Evolutionary conservation across 176 grass and related monocot species (phyloP).

Genomic region (Poa annua): DNA sequence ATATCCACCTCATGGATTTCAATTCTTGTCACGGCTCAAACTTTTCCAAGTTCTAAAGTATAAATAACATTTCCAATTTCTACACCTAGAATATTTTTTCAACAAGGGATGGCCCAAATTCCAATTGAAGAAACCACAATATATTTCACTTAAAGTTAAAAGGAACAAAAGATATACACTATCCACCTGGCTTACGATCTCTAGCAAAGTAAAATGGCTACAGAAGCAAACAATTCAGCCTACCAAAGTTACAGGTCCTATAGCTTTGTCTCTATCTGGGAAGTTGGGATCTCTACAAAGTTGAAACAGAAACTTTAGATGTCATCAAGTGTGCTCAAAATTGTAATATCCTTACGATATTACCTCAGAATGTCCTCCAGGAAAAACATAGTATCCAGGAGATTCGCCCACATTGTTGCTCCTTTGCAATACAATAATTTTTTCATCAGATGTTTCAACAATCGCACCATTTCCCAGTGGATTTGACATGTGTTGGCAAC

Average conservation of each 20-base stretch:
- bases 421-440: constrained; percentile 87
- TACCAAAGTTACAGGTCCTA: background rate
- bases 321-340: background rate
- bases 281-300: background rate
- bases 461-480: constrained; percentile 91
- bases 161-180: background rate
- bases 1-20: background rate
- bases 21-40: constrained; percentile 15
- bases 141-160: background rate
- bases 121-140: background rate
- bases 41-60: background rate
- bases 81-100: background rate
- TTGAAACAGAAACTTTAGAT: background rate
- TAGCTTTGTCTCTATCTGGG: constrained; percentile 1
- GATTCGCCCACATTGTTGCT: constrained; percentile 91
- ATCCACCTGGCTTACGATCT: background rate
- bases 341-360: constrained; percentile 11
- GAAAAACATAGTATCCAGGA: constrained; percentile 91
- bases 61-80: background rate
- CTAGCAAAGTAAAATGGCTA: background rate
- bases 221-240: background rate
- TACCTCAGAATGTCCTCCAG: constrained; percentile 96
- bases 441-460: constrained; percentile 84
- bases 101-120: background rate
- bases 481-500: constrained; percentile 79